Evolutionary conservation across 2,329 filamentous ascomycete species (phyloP).

Genomic region (Chaetomiaceae sp.): DNA sequence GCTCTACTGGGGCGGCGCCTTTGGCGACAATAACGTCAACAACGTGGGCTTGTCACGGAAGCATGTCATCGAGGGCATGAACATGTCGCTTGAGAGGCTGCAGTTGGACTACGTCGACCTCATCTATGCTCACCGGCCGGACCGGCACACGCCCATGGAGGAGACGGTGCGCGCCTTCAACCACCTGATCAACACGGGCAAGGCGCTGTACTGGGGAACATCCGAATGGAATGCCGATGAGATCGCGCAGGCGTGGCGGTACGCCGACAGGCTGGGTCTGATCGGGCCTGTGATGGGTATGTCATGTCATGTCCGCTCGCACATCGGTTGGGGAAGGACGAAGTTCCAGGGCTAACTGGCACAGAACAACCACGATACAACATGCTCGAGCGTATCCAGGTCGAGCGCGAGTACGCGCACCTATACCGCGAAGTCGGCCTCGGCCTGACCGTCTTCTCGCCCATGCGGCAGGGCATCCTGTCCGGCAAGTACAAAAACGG

Average conservation of each 20-base stretch:
- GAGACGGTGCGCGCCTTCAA: slow-evolving; percentile 55
- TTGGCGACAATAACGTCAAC: slow-evolving; percentile 54
- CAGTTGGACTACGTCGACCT: slow-evolving; percentile 64
- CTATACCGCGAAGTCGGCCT: slow-evolving; percentile 54
- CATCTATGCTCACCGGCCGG: slow-evolving; percentile 58
- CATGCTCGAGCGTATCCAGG: slow-evolving; percentile 54
- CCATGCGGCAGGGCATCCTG: slow-evolving; percentile 53
- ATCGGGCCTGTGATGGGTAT: slow-evolving; percentile 43
- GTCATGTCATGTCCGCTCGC: too few species aligned
- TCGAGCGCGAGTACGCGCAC: slow-evolving; percentile 56
- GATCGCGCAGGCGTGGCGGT: slow-evolving; percentile 53
- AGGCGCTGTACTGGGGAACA: slow-evolving; percentile 66
- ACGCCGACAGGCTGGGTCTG: slow-evolving; percentile 53
- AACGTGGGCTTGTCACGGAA: slow-evolving; percentile 47
- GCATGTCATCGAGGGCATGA: slow-evolving; percentile 53
- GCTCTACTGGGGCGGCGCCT: slow-evolving; percentile 58
- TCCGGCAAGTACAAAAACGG: slow-evolving; percentile 63
- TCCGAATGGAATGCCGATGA: slow-evolving; percentile 56
- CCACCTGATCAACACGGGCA: slow-evolving; percentile 55
- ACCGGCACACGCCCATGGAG: slow-evolving; percentile 55
- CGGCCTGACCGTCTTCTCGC: slow-evolving; percentile 50
- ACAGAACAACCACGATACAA: slow-evolving; percentile 51
- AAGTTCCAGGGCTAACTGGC: background rate
- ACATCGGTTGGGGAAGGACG: too few species aligned
- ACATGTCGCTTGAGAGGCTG: slow-evolving; percentile 54